These are phyloP conservation scores for Fusarium nygamai DNA, from an alignment of 2,329 filamentous ascomycete genomes.

Conservation along the genomic window DNA sequence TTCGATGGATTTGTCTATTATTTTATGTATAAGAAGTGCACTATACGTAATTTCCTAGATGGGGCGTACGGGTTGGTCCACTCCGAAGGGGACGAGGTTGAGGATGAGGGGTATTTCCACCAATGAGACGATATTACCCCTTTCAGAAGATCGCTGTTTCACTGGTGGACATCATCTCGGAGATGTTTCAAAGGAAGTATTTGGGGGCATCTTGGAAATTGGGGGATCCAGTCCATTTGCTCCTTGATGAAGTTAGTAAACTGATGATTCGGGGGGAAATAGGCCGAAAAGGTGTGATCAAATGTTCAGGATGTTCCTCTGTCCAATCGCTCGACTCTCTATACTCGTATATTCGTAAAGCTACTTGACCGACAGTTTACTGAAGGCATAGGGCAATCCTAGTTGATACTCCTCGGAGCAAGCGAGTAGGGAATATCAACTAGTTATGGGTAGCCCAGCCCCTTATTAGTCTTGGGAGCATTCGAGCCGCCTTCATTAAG, in stretches of 20 bases:
- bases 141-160: background rate
- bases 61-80: conserved; percentile 7
- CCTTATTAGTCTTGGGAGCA: too few species aligned
- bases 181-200: background rate
- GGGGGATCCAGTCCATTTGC: background rate
- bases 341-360: background rate
- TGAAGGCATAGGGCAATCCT: background rate
- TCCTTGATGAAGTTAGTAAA: background rate
- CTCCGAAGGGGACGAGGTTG: background rate
- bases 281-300: background rate
- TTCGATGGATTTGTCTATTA: background rate
- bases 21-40: background rate
- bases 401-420: background rate
- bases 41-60: background rate
- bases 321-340: background rate
- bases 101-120: conserved; percentile 21
- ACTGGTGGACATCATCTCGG: conserved; percentile 4
- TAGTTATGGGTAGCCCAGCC: background rate
- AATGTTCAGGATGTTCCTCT: background rate
- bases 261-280: background rate
- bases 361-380: background rate
- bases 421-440: background rate
- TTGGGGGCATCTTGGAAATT: background rate
- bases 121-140: background rate
- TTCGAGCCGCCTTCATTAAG: fast-evolving